Conservation (phyloP, 2,329 filamentous ascomycete genomes). For the Hypoxylon sp. region DNA sequence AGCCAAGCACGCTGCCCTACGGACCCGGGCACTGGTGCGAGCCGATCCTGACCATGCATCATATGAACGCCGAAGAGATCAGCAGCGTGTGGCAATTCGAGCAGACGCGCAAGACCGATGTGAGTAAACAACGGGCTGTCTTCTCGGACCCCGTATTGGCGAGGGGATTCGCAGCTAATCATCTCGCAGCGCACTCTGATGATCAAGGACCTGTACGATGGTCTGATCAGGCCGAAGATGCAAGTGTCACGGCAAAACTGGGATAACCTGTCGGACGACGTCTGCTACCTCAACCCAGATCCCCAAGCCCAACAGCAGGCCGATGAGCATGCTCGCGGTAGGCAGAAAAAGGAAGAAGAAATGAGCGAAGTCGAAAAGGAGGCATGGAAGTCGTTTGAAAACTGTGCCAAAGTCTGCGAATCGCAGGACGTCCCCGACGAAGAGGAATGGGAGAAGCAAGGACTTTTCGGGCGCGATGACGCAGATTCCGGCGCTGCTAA, state of each 20-base stretch:
- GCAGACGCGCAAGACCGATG: slow-evolving; percentile 54
- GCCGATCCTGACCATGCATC: slow-evolving; percentile 65
- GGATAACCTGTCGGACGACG: slow-evolving; percentile 61
- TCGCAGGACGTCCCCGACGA: slow-evolving; percentile 49
- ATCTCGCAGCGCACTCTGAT: slow-evolving; percentile 51
- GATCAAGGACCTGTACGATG: slow-evolving; percentile 59
- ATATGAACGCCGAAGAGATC: slow-evolving; percentile 61
- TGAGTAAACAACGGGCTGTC: slow-evolving; percentile 39
- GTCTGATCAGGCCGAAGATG: slow-evolving; percentile 56
- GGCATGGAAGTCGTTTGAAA: slow-evolving; percentile 55
- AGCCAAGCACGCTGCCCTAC: slow-evolving; percentile 59
- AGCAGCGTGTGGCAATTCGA: slow-evolving; percentile 62
- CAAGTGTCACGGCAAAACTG: slow-evolving; percentile 54
- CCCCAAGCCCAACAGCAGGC: slow-evolving; percentile 47
- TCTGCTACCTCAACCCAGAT: slow-evolving; percentile 53
- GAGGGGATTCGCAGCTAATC: slow-evolving; percentile 29
- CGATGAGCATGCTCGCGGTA: slow-evolving; percentile 43
- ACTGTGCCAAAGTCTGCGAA: slow-evolving; percentile 60
- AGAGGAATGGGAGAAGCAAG: slow-evolving; percentile 43
- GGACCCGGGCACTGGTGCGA: slow-evolving; percentile 62
- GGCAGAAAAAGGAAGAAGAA: slow-evolving; percentile 50
- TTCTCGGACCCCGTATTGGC: neutral
- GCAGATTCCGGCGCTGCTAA: slow-evolving; percentile 38
- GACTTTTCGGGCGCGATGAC: slow-evolving; percentile 34
- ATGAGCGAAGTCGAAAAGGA: slow-evolving; percentile 53